Evolutionary conservation across 306 rosid species (phyloP).

Genomic region (Vigna reflexopilosa): DNA sequence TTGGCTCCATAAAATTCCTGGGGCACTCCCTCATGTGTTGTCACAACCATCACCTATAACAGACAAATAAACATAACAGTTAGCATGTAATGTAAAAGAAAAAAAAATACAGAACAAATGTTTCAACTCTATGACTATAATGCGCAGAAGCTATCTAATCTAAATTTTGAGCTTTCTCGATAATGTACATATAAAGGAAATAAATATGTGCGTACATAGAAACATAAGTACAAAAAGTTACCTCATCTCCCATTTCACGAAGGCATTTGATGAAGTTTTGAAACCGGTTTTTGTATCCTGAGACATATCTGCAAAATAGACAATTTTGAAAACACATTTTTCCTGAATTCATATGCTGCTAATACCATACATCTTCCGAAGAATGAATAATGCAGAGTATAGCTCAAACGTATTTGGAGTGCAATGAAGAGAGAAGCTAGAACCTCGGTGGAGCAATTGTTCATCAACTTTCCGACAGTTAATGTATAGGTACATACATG

Average conservation of each 20-base stretch:
- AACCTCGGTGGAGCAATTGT: not conserved
- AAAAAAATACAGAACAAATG: conserved; percentile 2
- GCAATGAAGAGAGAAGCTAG: conserved; percentile 8
- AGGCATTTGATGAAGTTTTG: conserved; percentile 62
- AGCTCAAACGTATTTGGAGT: not conserved
- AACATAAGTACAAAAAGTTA: conserved; percentile 32
- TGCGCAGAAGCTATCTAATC: not conserved
- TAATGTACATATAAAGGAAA: not conserved
- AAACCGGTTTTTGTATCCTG: conserved; percentile 66
- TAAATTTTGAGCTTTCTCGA: conserved; percentile 1
- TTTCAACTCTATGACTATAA: conserved; percentile 16
- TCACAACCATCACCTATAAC: conserved; percentile 93
- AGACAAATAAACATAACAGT: conserved; percentile 39
- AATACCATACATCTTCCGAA: conserved; percentile 3
- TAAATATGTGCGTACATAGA: conserved; percentile 18
- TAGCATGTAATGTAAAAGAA: conserved; percentile 22
- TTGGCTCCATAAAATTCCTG: conserved; percentile 94
- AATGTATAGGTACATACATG: not conserved
- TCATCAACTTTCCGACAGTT: not conserved
- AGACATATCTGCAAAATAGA: conserved; percentile 57
- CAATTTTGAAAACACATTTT: not conserved
- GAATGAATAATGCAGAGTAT: not conserved
- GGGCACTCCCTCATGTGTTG: conserved; percentile 97
- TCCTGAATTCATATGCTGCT: not conserved
- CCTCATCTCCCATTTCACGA: conserved; percentile 74